These are phyloP conservation scores for Orbilia oligospora DNA, from an alignment of 2,329 filamentous ascomycete species.

Conservation along the genomic window DNA sequence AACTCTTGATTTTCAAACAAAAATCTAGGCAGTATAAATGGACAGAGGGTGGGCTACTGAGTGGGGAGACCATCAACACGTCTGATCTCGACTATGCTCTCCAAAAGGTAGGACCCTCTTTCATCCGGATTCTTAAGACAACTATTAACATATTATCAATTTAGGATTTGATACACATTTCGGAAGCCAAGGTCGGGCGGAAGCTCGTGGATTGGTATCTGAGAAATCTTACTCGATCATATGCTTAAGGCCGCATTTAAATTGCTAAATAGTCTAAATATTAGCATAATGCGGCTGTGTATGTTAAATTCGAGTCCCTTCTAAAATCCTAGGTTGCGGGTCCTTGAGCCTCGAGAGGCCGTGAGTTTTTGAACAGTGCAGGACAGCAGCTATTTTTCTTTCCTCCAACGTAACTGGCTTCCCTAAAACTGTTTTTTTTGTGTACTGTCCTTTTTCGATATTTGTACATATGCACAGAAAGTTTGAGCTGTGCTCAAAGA, in stretches of 20 bases:
- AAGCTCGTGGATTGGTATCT: conserved; percentile 99
- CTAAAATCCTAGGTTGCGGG: background rate
- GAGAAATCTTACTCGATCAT: conserved; percentile 94
- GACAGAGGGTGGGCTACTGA: conserved; percentile 88
- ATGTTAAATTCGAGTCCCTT: background rate
- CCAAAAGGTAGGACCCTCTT: conserved; percentile 80
- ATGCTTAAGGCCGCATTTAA: conserved; percentile 67
- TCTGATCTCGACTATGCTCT: conserved; percentile 98
- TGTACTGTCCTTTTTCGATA: background rate
- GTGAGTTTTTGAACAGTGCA: background rate
- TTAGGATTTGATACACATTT: conserved; percentile 96
- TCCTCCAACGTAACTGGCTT: no score
- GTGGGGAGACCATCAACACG: conserved; percentile 92
- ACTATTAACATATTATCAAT: conserved; percentile 4
- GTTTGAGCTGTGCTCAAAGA: conserved; percentile 22
- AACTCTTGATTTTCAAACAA: conserved; percentile 98
- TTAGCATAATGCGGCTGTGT: background rate
- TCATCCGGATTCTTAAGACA: conserved; percentile 26
- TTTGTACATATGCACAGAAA: conserved; percentile 23
- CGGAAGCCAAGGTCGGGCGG: conserved; percentile 96
- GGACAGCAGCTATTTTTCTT: background rate
- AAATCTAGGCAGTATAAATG: conserved; percentile 96
- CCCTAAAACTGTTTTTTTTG: background rate
- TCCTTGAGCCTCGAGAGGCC: background rate
- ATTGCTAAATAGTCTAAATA: background rate